These are phyloP conservation scores for Kodamaea sp. DNA, from an alignment of 1,139 yeast genomes.

Conservation along the genomic window DNA sequence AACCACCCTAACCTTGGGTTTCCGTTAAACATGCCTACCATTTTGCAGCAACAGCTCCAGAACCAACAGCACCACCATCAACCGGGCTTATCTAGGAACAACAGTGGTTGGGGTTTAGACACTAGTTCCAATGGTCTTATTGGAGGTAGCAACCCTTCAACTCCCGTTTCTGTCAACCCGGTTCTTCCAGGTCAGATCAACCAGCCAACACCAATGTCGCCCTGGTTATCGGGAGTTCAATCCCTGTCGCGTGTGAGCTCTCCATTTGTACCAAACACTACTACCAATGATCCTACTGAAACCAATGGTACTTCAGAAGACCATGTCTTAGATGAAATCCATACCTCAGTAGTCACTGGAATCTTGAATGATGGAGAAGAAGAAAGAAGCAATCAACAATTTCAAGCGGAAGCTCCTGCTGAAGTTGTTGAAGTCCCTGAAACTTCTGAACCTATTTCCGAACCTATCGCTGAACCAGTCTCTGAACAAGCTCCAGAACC, in stretches of 20 bases:
- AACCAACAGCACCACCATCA: slow-evolving; percentile 29
- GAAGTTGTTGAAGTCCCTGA: slow-evolving; percentile 1
- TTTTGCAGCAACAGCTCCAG: slow-evolving; percentile 36
- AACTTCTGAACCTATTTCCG: neutral
- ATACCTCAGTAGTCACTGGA: slow-evolving; percentile 40
- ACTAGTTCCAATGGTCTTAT: slow-evolving; percentile 20
- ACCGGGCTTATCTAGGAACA: slow-evolving; percentile 37
- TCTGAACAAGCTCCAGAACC: neutral
- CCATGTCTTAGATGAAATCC: slow-evolving; percentile 37
- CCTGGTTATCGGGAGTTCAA: slow-evolving; percentile 40
- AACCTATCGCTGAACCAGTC: neutral
- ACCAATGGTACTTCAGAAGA: slow-evolving; percentile 19
- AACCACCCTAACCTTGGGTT: slow-evolving; percentile 18
- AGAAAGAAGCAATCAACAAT: slow-evolving; percentile 1
- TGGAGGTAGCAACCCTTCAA: slow-evolving; percentile 26
- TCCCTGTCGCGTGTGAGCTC: slow-evolving; percentile 42
- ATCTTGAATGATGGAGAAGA: slow-evolving; percentile 34
- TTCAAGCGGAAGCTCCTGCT: neutral
- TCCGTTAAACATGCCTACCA: slow-evolving; percentile 28
- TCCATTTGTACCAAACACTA: slow-evolving; percentile 35
- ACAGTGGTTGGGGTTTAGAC: slow-evolving; percentile 46
- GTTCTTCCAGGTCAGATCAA: slow-evolving; percentile 23
- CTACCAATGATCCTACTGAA: slow-evolving; percentile 3
- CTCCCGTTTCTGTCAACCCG: slow-evolving; percentile 31
- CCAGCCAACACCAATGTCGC: slow-evolving; percentile 46